Evolutionary conservation across 1,284 basidiomycete species (phyloP).

Genomic region (Blastosporella zonata): DNA sequence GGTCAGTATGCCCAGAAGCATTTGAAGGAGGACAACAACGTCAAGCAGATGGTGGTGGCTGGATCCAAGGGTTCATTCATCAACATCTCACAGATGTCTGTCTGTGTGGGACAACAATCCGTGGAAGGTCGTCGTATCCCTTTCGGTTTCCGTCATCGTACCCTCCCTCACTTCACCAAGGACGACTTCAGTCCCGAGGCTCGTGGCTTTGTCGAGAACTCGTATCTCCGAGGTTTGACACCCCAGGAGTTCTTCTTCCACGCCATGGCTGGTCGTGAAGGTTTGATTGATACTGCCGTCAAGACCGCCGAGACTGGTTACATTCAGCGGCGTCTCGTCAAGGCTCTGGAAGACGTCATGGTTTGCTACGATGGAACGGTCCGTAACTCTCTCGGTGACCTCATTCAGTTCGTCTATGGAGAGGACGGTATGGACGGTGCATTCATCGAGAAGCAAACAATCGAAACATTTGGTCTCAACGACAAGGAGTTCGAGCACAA

Average conservation of each 20-base stretch:
- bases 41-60: slow-evolving; percentile 99
- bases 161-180: slow-evolving; percentile 96
- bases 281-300: slow-evolving; percentile 98
- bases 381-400: slow-evolving; percentile 92
- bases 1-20: slow-evolving; percentile 95
- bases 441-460: slow-evolving; percentile 93
- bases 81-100: slow-evolving; percentile 99
- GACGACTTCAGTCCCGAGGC: slow-evolving; percentile 99
- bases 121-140: slow-evolving; percentile 98
- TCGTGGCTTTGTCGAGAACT: slow-evolving; percentile 99
- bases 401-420: slow-evolving; percentile 96
- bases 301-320: slow-evolving; percentile 99
- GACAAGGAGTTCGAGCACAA: slow-evolving; percentile 85
- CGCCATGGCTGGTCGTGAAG: slow-evolving; percentile 99
- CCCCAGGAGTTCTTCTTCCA: slow-evolving; percentile 99
- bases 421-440: slow-evolving; percentile 99
- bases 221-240: slow-evolving; percentile 95
- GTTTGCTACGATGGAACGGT: slow-evolving; percentile 98
- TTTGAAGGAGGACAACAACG: slow-evolving; percentile 98
- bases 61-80: slow-evolving; percentile 99
- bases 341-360: slow-evolving; percentile 97
- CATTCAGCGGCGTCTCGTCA: slow-evolving; percentile 97
- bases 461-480: slow-evolving; percentile 86
- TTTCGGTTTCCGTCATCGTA: slow-evolving; percentile 96
- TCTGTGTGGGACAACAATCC: slow-evolving; percentile 97